phyloP scores from a whole-genome alignment of 306 rosid species.

The Quercus gilva region DNA sequence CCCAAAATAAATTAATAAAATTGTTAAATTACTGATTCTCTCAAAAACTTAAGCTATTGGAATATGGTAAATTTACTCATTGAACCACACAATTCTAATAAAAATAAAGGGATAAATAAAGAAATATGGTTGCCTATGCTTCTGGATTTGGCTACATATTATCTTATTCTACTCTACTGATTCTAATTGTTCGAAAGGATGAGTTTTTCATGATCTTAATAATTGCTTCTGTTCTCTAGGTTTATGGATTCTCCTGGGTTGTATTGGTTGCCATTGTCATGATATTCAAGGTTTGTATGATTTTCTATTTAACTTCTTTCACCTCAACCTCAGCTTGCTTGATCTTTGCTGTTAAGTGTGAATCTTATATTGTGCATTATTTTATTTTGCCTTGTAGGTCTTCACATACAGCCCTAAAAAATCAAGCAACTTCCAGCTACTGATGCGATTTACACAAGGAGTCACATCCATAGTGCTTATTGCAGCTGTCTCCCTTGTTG shows the following conservation, averaged over 20 bases:
- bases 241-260: conserved; percentile 93
- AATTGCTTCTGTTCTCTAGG: conserved; percentile 38
- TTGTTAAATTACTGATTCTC: too few relatives aligned
- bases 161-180: background rate
- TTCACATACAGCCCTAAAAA: conserved; percentile 83
- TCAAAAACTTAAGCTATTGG: too few relatives aligned
- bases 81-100: too few relatives aligned
- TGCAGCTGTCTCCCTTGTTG: conserved; percentile 65
- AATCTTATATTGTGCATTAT: background rate
- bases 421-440: conserved; percentile 61
- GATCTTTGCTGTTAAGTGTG: background rate
- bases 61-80: too few relatives aligned
- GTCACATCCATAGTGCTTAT: conserved; percentile 60
- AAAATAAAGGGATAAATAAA: background rate
- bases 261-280: conserved; percentile 68
- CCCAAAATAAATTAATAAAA: too few relatives aligned
- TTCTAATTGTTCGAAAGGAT: background rate
- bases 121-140: background rate
- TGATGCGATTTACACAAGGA: conserved; percentile 83
- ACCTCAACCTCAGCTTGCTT: background rate
- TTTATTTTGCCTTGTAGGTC: conserved; percentile 45
- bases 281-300: conserved; percentile 78
- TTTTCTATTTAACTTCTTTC: conserved; percentile 11
- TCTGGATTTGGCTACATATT: background rate
- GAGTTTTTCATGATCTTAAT: conserved; percentile 16